Evolutionary conservation across 202 grass and related monocot species (phyloP).

Genomic region (Bolboschoenoplectus hybrid): DNA sequence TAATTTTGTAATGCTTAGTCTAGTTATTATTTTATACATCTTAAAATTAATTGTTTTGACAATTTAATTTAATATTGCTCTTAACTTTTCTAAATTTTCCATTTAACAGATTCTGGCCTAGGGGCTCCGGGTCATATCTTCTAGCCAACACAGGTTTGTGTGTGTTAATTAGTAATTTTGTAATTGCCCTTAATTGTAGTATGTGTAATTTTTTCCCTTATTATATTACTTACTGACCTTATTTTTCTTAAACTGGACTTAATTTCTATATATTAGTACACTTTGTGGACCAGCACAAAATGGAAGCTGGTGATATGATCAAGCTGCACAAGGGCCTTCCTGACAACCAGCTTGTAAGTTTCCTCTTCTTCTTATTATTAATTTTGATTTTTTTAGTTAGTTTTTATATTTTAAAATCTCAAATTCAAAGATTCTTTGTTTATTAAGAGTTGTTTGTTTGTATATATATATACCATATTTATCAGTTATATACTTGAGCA

Average conservation of each 20-base stretch:
- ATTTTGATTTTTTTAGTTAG: no score
- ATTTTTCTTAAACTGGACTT: neutral
- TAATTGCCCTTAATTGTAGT: neutral
- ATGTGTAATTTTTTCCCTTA: neutral
- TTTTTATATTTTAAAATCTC: no score
- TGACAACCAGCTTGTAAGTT: conserved; percentile 30
- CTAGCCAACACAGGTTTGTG: neutral
- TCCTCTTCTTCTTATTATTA: neutral
- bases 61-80: no score
- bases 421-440: neutral
- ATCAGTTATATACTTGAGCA: neutral
- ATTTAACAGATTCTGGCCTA: conserved; percentile 13
- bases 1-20: no score
- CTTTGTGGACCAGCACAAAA: conserved; percentile 15
- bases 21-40: neutral
- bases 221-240: neutral
- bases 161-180: neutral
- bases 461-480: neutral
- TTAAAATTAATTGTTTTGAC: neutral
- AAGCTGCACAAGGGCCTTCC: neutral
- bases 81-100: no score
- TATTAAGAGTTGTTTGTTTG: conserved; percentile 1
- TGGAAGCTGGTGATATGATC: conserved; percentile 25
- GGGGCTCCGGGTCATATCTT: conserved; percentile 16
- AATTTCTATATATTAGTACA: conserved; percentile 10